These are phyloP conservation scores for Saksenaea vasiformis DNA, from an alignment of 371 early-diverging fungal species.

Conservation along the genomic window DNA sequence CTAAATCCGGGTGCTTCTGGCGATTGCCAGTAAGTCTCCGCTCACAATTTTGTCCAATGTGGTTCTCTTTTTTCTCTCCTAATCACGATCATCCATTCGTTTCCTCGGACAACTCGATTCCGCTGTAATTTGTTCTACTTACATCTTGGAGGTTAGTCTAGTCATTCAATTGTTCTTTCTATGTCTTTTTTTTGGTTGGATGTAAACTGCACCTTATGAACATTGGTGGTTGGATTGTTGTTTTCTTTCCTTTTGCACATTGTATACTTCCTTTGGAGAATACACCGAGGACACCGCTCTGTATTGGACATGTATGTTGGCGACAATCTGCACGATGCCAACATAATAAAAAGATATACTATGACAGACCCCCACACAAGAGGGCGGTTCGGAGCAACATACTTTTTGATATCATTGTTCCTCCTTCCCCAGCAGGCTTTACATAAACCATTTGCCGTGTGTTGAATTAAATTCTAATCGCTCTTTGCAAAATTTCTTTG, in stretches of 20 bases:
- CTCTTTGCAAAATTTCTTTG: slow-evolving; percentile 1
- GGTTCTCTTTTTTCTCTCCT: background rate
- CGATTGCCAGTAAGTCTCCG: no score
- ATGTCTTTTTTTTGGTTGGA: background rate
- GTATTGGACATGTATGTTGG: slow-evolving; percentile 5
- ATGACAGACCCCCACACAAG: slow-evolving; percentile 2
- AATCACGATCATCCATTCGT: background rate
- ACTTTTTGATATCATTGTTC: slow-evolving; percentile 2
- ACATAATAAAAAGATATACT: slow-evolving; percentile 1
- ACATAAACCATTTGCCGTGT: slow-evolving; percentile 5
- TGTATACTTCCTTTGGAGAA: slow-evolving; percentile 1
- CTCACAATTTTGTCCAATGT: no score
- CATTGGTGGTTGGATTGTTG: background rate
- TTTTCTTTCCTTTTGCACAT: background rate
- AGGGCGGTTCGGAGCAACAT: slow-evolving; percentile 5
- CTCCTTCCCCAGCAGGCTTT: background rate
- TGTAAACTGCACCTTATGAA: background rate
- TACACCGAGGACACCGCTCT: background rate
- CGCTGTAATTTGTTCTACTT: slow-evolving; percentile 4
- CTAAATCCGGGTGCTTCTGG: no score
- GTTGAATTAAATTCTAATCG: background rate
- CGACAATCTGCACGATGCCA: background rate
- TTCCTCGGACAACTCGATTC: slow-evolving; percentile 1
- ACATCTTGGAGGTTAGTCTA: slow-evolving; percentile 6
- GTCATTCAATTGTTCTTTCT: background rate